Evolutionary conservation across 177 flowering plant genomes (phyloP).

Genomic region (Tripterygium wilfordii): DNA sequence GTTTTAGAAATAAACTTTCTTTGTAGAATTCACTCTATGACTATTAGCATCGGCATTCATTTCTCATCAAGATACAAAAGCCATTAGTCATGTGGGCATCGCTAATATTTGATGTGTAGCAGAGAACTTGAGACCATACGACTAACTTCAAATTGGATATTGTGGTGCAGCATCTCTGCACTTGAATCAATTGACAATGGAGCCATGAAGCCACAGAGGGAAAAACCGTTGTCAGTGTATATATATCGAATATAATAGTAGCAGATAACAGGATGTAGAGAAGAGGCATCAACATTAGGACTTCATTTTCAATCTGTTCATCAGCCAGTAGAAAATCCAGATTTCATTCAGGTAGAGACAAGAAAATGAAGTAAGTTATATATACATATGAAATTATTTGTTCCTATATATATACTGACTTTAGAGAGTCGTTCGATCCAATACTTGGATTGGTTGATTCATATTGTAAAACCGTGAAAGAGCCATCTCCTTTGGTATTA

Average conservation of each 20-base stretch:
- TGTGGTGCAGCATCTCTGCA: conserved; percentile 39
- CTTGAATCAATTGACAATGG: conserved; percentile 62
- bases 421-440: conserved; percentile 21
- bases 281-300: conserved; percentile 13
- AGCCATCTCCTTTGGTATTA: no score
- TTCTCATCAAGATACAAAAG: no score
- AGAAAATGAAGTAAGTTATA: conserved; percentile 7
- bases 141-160: no score
- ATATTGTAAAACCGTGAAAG: conserved; percentile 20
- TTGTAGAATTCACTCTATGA: no score
- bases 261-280: conserved; percentile 20
- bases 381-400: no score
- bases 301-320: conserved; percentile 19
- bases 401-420: conserved; percentile 21
- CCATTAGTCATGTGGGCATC: no score
- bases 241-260: conserved; percentile 26
- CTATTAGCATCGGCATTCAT: no score
- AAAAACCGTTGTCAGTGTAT: conserved; percentile 26
- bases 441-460: conserved; percentile 3
- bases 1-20: no score
- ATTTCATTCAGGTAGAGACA: conserved; percentile 8
- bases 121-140: no score
- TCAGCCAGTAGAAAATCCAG: no score
- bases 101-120: no score
- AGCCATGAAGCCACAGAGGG: conserved; percentile 44